Evolutionary conservation across 1,139 yeast genomes (phyloP), one percentile per base, ranked within the genome.

Genomic region (Meyerozyma guilliermondii): DNA sequence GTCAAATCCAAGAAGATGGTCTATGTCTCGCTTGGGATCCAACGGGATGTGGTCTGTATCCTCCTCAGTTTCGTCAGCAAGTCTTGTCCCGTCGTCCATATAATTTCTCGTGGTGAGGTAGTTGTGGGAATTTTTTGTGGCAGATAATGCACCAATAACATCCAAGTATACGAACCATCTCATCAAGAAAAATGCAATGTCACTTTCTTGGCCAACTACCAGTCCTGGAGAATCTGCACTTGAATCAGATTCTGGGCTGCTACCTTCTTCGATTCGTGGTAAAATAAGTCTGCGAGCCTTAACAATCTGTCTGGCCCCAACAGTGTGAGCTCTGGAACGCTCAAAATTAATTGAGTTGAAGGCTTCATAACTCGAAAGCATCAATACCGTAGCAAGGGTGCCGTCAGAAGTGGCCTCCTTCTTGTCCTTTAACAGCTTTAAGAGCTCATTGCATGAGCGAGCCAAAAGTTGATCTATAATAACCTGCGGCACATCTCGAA

Each of bases 101-200:
- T 17, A 20, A 20, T 14, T 40, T 24, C 29, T 22, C n/a, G 28
- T 30, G 7, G 56, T 43, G 8, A 62, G 50, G 47, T 67, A 66
- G 36, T 60, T 58, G 24, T 59, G 60, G 0, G 67, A 48, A 36
- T 62, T 57, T 28, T 56, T 56, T 7, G 76, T 65, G 8, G 75
- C 61, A 1, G 74, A 65, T 22, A 84, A 62, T 1, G 83, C 76
- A 0, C 89, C 87, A 31, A 85, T 72, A 1, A 83, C 79, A 52
- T 84, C 91, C 39, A 83, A 67, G 51, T 83, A 86, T 0, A 83
- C 84, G 54, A 81, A 82, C 85, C 91, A 82, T 44, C 92, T 63
- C 55, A 80, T 69, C 43, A 86, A 63, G 53, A 86, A 85, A 50
- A 71, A 81, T 1, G 80, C 62, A 9, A 81, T 68, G 49, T 79